Evolutionary conservation across 2,329 filamentous ascomycete genomes (phyloP).

Genomic region (Hymenoscyphus linearis): DNA sequence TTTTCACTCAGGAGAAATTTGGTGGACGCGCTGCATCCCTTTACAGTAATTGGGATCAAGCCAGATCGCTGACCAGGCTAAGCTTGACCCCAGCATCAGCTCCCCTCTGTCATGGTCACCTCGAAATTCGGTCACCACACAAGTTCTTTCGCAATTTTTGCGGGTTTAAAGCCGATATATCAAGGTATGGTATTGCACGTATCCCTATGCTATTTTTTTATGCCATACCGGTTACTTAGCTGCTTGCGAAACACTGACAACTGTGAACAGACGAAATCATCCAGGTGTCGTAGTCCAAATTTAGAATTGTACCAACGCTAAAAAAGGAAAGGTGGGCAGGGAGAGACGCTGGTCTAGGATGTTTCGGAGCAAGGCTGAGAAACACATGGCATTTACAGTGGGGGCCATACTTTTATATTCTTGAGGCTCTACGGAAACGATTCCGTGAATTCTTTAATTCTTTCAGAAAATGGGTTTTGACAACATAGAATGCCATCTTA

Average conservation of each 20-base stretch:
- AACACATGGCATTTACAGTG: constrained; percentile 2
- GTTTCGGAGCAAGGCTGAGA: constrained; percentile 12
- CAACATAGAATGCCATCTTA: too few species aligned
- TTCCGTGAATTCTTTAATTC: too few species aligned
- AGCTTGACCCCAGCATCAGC: not conserved
- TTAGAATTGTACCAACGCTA: constrained; percentile 8
- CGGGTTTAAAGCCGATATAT: not conserved
- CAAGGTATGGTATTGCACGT: not conserved
- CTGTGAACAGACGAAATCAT: constrained; percentile 3
- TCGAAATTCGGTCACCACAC: not conserved
- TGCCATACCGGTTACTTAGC: not conserved
- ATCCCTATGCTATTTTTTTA: not conserved
- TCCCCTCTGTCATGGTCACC: not conserved
- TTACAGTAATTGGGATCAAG: constrained; percentile 17
- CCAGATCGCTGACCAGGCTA: constrained; percentile 18
- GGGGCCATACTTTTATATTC: not conserved
- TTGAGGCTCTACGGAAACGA: not conserved
- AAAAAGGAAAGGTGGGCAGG: not conserved
- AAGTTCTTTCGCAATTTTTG: not conserved
- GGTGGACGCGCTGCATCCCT: constrained; percentile 18
- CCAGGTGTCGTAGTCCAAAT: constrained; percentile 2
- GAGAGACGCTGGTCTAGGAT: constrained; percentile 1
- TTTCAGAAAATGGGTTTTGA: too few species aligned
- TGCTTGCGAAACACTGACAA: constrained; percentile 1
- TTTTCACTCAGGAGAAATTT: constrained; percentile 11